Conservation (phyloP, 129 eudicot species). For the Tagetes erecta region DNA sequence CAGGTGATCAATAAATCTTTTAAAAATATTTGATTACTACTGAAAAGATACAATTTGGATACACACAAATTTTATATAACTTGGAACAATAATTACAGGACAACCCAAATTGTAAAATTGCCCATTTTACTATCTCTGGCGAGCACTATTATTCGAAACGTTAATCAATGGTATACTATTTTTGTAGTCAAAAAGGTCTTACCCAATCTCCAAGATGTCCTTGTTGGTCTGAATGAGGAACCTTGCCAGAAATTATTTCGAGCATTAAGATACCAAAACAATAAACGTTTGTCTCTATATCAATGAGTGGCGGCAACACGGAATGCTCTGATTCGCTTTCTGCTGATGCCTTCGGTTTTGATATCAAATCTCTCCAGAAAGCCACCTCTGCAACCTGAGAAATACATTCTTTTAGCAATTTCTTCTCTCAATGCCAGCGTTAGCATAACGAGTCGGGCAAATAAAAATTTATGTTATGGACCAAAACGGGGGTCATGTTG, state of each 20-base stretch:
- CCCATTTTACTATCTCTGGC: not conserved
- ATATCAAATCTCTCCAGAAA: constrained; percentile 57
- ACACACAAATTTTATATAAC: too few species aligned
- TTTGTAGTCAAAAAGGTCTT: constrained; percentile 14
- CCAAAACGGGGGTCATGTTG: not conserved
- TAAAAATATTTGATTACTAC: not conserved
- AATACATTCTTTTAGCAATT: constrained; percentile 7
- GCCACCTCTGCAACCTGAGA: constrained; percentile 63
- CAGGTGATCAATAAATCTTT: too few species aligned
- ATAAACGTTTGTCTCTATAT: constrained; percentile 62
- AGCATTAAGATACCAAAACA: constrained; percentile 78
- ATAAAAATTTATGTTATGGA: not conserved
- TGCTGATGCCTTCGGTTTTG: constrained; percentile 39
- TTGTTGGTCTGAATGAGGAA: constrained; percentile 49
- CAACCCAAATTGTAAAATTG: not conserved
- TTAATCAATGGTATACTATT: constrained; percentile 3
- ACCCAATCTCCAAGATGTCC: constrained; percentile 65
- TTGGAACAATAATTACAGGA: not conserved
- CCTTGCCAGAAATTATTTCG: constrained; percentile 78
- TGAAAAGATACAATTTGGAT: too few species aligned
- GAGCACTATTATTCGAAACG: not conserved
- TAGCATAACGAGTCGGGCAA: too few species aligned
- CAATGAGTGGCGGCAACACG: constrained; percentile 50
- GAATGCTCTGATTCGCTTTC: constrained; percentile 52
- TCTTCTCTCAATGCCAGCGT: not conserved